These are phyloP conservation scores for Peltaster fructicola DNA, from an alignment of 2,329 filamentous ascomycete species.

Conservation along the genomic window DNA sequence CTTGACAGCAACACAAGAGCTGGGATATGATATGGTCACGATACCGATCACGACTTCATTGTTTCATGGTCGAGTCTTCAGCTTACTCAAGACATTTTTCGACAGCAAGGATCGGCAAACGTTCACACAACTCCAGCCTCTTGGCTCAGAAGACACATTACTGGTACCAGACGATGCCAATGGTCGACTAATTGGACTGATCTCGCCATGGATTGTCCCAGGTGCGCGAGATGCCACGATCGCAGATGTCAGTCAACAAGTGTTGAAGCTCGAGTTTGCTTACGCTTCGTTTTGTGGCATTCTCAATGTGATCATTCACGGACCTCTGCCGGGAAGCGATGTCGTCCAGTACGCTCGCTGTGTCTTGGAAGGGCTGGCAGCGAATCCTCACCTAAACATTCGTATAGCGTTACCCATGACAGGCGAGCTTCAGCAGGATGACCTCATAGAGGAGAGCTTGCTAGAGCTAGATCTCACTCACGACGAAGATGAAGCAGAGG, in stretches of 20 bases:
- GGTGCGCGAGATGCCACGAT: slow-evolving; percentile 68
- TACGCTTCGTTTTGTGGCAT: slow-evolving; percentile 94
- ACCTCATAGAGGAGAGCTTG: slow-evolving; percentile 39
- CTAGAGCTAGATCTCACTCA: slow-evolving; percentile 28
- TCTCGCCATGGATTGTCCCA: slow-evolving; percentile 87
- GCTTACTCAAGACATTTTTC: slow-evolving; percentile 40
- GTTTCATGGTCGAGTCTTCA: slow-evolving; percentile 52
- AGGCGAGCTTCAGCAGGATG: slow-evolving; percentile 46
- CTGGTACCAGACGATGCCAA: slow-evolving; percentile 51
- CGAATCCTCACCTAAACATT: slow-evolving; percentile 61
- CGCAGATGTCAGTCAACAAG: slow-evolving; percentile 72
- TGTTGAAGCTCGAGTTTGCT: slow-evolving; percentile 75
- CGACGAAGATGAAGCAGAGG: slow-evolving; percentile 8
- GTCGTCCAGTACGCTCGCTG: slow-evolving; percentile 65
- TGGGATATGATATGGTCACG: slow-evolving; percentile 60
- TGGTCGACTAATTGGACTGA: slow-evolving; percentile 57
- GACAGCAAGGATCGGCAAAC: slow-evolving; percentile 19
- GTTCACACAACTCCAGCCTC: slow-evolving; percentile 29
- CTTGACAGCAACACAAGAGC: slow-evolving; percentile 43
- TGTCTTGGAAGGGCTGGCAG: slow-evolving; percentile 58
- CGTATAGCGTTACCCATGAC: slow-evolving; percentile 74
- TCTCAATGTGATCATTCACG: slow-evolving; percentile 63
- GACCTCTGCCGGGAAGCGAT: slow-evolving; percentile 37
- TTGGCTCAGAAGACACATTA: slow-evolving; percentile 63
- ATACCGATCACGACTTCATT: slow-evolving; percentile 58